Evolutionary conservation across 2,329 filamentous ascomycete genomes (phyloP).

Genomic region (Colletotrichum spinosum): DNA sequence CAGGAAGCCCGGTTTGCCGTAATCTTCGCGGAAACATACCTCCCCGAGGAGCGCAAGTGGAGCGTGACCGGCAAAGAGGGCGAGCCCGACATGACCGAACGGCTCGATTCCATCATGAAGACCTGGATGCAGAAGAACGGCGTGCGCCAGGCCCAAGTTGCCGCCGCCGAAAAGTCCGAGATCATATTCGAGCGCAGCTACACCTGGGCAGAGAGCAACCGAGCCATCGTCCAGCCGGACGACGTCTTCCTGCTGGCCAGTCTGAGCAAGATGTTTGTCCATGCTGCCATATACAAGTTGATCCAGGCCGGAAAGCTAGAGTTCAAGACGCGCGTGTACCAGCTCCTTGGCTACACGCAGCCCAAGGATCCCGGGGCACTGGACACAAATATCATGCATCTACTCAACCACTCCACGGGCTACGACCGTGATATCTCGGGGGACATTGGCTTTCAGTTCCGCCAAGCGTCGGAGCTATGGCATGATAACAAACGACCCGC

Average conservation of each 20-base stretch:
- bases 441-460: conserved; percentile 31
- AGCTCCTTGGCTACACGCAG: conserved; percentile 23
- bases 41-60: conserved; percentile 28
- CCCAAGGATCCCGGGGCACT: conserved; percentile 17
- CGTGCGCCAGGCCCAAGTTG: conserved; percentile 37
- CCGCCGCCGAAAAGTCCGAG: conserved; percentile 15
- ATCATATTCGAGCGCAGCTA: conserved; percentile 35
- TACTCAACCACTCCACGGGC: conserved; percentile 28
- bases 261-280: conserved; percentile 37
- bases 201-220: conserved; percentile 36
- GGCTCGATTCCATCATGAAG: conserved; percentile 23
- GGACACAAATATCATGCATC: conserved; percentile 33
- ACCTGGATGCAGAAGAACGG: conserved; percentile 36
- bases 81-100: background rate
- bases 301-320: conserved; percentile 30
- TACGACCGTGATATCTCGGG: conserved; percentile 23
- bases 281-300: conserved; percentile 36
- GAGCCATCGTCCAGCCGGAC: conserved; percentile 24
- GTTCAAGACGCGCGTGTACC: conserved; percentile 14
- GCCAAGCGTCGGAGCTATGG: conserved; percentile 7
- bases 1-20: conserved; percentile 29
- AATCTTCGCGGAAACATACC: conserved; percentile 35
- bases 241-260: conserved; percentile 37
- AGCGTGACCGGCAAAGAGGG: conserved; percentile 22
- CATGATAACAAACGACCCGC: conserved; percentile 24